Percentiles rank a stretch among this genome's conserved stretches.
Conservation (phyloP, 192 early-diverging fungal species). For the Endogone sp. region DNA sequence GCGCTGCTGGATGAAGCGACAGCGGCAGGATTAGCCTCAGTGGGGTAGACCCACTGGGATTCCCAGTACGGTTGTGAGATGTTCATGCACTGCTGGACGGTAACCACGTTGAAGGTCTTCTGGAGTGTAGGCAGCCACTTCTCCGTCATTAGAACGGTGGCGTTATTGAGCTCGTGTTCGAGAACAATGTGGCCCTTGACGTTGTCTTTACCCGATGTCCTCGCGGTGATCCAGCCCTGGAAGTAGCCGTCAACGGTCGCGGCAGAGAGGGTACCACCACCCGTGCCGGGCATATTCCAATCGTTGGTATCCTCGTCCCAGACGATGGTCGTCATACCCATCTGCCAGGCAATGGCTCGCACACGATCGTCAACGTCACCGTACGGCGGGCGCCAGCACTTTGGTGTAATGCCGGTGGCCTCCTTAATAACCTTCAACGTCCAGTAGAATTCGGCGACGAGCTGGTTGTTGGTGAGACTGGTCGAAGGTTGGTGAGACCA, state of each 20-base stretch:
- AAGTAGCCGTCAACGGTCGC: slow-evolving; percentile 25
- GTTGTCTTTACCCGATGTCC: slow-evolving; percentile 5
- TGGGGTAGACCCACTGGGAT: slow-evolving; percentile 24
- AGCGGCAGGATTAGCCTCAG: too few relatives aligned
- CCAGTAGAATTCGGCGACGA: slow-evolving; percentile 61
- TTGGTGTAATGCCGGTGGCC: slow-evolving; percentile 35
- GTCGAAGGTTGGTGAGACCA: slow-evolving; percentile 56
- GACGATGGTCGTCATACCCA: slow-evolving; percentile 35
- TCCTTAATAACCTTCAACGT: slow-evolving; percentile 42
- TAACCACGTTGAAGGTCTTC: slow-evolving; percentile 24
- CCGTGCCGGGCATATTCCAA: slow-evolving; percentile 24
- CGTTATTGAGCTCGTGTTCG: slow-evolving; percentile 38
- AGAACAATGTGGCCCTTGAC: slow-evolving; percentile 30
- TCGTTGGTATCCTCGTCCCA: slow-evolving; percentile 31
- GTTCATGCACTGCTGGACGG: slow-evolving; percentile 27
- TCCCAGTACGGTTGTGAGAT: slow-evolving; percentile 40
- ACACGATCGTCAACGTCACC: slow-evolving; percentile 58
- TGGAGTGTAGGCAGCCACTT: slow-evolving; percentile 38
- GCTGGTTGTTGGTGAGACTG: slow-evolving; percentile 42
- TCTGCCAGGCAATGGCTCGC: slow-evolving; percentile 43
- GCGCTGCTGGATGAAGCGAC: too few relatives aligned
- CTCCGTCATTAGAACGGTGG: slow-evolving; percentile 35
- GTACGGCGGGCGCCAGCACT: slow-evolving; percentile 50
- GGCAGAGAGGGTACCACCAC: slow-evolving; percentile 19
- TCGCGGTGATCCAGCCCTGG: slow-evolving; percentile 19